phyloP scores from a whole-genome alignment of 495 filamentous ascomycete species.

The Usnea hakonensis region DNA sequence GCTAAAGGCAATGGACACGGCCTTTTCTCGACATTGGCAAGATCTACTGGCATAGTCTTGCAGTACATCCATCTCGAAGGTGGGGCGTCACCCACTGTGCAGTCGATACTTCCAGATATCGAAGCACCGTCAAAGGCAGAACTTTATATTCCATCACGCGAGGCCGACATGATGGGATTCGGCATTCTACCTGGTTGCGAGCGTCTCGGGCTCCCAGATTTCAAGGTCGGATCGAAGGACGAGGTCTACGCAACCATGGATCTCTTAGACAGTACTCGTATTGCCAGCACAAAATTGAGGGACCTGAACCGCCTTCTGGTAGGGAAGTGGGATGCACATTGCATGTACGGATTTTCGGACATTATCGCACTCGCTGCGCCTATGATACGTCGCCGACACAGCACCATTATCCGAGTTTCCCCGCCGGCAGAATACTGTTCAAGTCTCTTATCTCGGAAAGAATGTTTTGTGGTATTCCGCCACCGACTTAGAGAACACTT shows the following conservation, averaged over 20 bases:
- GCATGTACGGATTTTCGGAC: constrained; percentile 13
- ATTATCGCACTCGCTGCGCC: constrained; percentile 15
- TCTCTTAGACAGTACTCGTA: not conserved
- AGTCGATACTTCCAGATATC: not conserved
- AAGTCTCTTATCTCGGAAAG: constrained; percentile 11
- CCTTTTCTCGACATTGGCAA: not conserved
- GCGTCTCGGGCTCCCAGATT: not conserved
- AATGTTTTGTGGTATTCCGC: constrained; percentile 18
- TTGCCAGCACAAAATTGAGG: not conserved
- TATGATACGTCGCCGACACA: constrained; percentile 6
- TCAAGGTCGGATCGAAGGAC: not conserved
- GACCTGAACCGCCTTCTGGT: not conserved
- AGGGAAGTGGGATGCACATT: not conserved
- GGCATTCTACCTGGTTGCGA: not conserved
- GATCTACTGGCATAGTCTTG: not conserved
- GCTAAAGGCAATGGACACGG: not conserved
- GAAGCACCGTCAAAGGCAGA: not conserved
- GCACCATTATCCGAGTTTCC: constrained; percentile 10
- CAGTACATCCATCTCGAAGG: not conserved
- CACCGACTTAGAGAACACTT: not conserved
- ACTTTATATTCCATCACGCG: not conserved
- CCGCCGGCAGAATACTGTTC: constrained; percentile 3
- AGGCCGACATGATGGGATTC: not conserved
- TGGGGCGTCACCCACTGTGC: not conserved
- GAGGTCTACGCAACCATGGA: not conserved